Evolutionary conservation across 2,329 filamentous ascomycete genomes (phyloP), one percentile per base, ranked within the genome.

Genomic region (Fusarium albosuccineum): DNA sequence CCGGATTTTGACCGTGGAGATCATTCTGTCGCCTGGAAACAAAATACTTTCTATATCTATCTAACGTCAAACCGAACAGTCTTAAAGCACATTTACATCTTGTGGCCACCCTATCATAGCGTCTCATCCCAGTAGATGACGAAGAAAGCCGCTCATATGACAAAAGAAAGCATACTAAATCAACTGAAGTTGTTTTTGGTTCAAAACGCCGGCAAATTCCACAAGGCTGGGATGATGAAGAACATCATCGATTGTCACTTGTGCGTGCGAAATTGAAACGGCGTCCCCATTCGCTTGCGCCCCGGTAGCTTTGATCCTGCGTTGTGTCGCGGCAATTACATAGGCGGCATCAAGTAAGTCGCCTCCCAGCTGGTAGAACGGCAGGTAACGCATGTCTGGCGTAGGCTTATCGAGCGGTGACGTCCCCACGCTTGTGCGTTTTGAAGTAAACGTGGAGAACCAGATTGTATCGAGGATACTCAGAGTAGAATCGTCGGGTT

Each of bases 1-100:
- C 88, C 4, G 75, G 68, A 2, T 75, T 76, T 29, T 74, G 27
- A 63, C 5, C 22, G 22, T 22, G 22, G 22, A 22, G 22, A 22
- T 22, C 22, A 22, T 22, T 22, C 22, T 22, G 22, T 22, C 22
- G 22, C 22, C 22, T 22, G 22, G 22, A 22, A 22, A 22, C 22
- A 22, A 22, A 22, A 22, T 22, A 22, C 22, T 22, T 22, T 22
- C 22, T 22, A 22, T 22, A 22, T 22, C 22, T 22, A 42, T 42
- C 40, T 26, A 42, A 42, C 8, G 11, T 13, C 22, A 42, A 42
- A 42, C 40, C 17, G 40, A 42, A 26, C 40, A 10, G 11, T 42
- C 40, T 42, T 42, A 17, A 26, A 42, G 40, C 11, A 42, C 40
- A 42, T 26, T 42, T 42, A 42, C 11, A 42, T 42, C 40, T 22